Percentiles rank a stretch among this genome's conserved stretches.
Evolutionary conservation across 306 rosid genomes (phyloP).

Genomic region (Carpinus viminea): DNA sequence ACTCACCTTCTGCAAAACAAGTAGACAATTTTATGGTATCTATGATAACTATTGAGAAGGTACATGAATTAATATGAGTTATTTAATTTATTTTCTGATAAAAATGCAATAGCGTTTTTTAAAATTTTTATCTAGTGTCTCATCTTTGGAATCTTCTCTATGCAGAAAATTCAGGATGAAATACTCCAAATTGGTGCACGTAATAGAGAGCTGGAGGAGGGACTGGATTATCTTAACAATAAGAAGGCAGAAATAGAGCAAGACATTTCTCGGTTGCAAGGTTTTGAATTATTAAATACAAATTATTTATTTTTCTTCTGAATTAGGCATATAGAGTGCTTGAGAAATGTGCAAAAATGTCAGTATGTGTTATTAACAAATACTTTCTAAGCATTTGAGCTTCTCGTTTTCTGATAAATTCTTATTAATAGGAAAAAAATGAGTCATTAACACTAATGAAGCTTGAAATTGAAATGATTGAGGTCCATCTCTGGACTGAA

Average conservation of each 20-base stretch:
- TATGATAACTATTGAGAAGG: slow-evolving; percentile 18
- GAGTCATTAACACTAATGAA: not conserved
- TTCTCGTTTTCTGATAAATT: too few species aligned
- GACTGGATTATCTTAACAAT: not conserved
- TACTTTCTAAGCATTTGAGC: too few species aligned
- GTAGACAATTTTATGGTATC: slow-evolving; percentile 4
- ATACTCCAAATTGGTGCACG: not conserved
- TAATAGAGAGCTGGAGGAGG: slow-evolving; percentile 22
- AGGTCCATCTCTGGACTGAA: not conserved
- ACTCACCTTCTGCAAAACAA: slow-evolving; percentile 9
- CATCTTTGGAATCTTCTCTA: slow-evolving; percentile 8
- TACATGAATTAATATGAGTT: slow-evolving; percentile 3
- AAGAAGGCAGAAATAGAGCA: slow-evolving; percentile 30
- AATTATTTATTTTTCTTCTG: not conserved
- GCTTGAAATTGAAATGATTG: not conserved
- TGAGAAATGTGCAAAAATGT: not conserved
- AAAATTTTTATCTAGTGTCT: not conserved
- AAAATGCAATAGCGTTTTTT: not conserved
- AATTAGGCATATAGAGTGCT: not conserved
- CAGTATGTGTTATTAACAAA: not conserved
- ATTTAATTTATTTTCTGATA: not conserved
- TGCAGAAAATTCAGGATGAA: slow-evolving; percentile 34
- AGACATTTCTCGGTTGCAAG: slow-evolving; percentile 35
- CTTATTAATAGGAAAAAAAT: too few species aligned
- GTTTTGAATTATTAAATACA: slow-evolving; percentile 28